Base-by-base conservation (phyloP, 2,329 filamentous ascomycete genomes). In the Monilinia laxa region DNA sequence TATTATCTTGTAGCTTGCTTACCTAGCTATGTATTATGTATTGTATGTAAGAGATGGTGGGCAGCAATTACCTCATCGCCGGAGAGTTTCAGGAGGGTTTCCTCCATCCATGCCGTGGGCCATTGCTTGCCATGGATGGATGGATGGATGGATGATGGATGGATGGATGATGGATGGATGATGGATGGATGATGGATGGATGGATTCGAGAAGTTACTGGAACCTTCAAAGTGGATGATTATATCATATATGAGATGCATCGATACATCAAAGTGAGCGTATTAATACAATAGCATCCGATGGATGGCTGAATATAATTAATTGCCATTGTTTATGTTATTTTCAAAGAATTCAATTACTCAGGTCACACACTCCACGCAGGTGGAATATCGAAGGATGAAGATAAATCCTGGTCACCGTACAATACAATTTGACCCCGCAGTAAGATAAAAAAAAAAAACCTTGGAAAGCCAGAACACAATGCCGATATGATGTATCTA, bases 21-120 rank as follows among this genome's bases (percentile, higher is more conserved):
- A 35, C 31, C 28, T 28, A 28, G 28, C 28, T 28, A 28, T 10
- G 23, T 51, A 56, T 23, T 20, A 63, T n/a, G n/a, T n/a, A n/a
- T n/a, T n/a, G n/a, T n/a, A n/a, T n/a, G n/a, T 53, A 28, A 28
- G 59, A 18, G 20, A 42, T 62, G 58, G 59, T 55, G 28, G 31
- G n/a, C 20, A n/a, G 25, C 60, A 47, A 64, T 64, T 55, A 60
- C 58, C 45, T 60, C 58, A 60, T 60, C 35, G 35, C 23, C 51
- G 45, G 49, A 63, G 20, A 54, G 47, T 54, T 40, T 20, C 9
- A 51, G 60, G 51, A 63, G 60, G 60, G 38, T 63, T 63, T 54
- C 51, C 31, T 63, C 47, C 45, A 52, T 47, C 31, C 47, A 45
- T 14, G 40, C 16, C 12, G 4, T 25, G 45, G 25, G 16, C 40